Conservation (phyloP, 495 filamentous ascomycete species). For the Lindgomyces ingoldianus region DNA sequence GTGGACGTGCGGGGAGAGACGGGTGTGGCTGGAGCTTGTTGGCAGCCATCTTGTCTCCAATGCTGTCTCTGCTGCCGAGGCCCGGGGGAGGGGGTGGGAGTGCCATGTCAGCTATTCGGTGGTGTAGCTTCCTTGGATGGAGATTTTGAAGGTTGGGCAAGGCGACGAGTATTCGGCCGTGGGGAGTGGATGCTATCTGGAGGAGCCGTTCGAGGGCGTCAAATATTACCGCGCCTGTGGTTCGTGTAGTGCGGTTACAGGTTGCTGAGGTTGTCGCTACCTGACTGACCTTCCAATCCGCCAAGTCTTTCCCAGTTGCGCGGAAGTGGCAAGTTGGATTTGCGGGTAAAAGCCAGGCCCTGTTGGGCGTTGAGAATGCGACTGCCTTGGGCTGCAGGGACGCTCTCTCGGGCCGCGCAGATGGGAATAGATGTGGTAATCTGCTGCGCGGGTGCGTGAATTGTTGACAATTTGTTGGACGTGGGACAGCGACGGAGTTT, state of each 20-base stretch:
- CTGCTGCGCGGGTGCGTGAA: neutral
- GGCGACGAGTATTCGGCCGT: neutral
- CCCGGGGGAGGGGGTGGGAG: neutral
- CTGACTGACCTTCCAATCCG: neutral
- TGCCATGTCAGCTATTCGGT: neutral
- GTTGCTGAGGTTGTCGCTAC: neutral
- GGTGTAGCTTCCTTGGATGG: too few species aligned
- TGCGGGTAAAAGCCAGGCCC: neutral
- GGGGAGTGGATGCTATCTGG: too few species aligned
- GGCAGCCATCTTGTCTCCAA: neutral
- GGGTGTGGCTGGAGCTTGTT: slow-evolving; percentile 56
- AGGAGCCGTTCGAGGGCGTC: neutral
- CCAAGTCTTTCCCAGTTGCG: slow-evolving; percentile 3
- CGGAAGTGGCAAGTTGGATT: neutral
- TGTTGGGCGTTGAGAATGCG: neutral
- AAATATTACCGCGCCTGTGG: neutral
- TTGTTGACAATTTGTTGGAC: neutral
- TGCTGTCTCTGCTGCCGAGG: too few species aligned
- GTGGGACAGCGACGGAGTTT: neutral
- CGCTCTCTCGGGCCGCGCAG: too few species aligned
- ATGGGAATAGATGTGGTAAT: neutral
- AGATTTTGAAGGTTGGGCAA: too few species aligned
- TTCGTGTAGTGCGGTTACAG: neutral
- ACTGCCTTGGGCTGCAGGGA: neutral
- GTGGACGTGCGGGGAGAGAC: slow-evolving; percentile 82